A percentile compares a stretch with the other conserved stretches of the same genome.
phyloP scores from a whole-genome alignment of 2,329 filamentous ascomycete genomes.

The Fulvia fulva region DNA sequence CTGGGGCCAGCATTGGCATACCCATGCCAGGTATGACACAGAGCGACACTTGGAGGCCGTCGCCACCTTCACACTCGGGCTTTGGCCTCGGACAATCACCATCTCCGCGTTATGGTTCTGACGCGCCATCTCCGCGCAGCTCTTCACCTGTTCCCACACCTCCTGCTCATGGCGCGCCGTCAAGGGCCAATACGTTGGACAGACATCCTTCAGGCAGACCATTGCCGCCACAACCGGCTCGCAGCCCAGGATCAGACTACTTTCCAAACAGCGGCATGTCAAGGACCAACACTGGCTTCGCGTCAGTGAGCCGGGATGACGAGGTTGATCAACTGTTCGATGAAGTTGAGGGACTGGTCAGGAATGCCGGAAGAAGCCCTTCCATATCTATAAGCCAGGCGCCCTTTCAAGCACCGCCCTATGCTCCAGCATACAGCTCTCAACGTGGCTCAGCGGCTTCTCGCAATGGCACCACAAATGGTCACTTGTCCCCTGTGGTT shows the following conservation, averaged over 20 bases:
- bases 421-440: conserved; percentile 27
- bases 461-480: conserved; percentile 38
- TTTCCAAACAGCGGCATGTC: conserved; percentile 31
- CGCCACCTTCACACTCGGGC: conserved; percentile 27
- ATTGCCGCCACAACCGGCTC: conserved; percentile 53
- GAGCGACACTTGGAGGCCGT: conserved; percentile 25
- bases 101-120: conserved; percentile 25
- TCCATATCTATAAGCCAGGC: conserved; percentile 37
- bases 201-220: conserved; percentile 57
- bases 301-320: conserved; percentile 2
- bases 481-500: conserved; percentile 43
- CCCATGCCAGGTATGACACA: conserved; percentile 10
- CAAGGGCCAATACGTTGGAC: conserved; percentile 45
- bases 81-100: conserved; percentile 23
- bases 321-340: conserved; percentile 52
- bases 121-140: conserved; percentile 31
- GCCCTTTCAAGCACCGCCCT: conserved; percentile 24
- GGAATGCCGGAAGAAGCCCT: conserved; percentile 36
- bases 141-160: conserved; percentile 51
- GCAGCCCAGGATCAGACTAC: conserved; percentile 39
- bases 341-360: conserved; percentile 53
- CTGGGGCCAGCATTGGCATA: conserved; percentile 7
- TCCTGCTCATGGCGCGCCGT: conserved; percentile 40
- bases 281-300: conserved; percentile 12
- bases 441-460: conserved; percentile 17